Percentiles rank a stretch among this genome's conserved stretches.
phyloP scores from a whole-genome alignment of 169 alveolate species.

The Plasmodium yoelii region DNA sequence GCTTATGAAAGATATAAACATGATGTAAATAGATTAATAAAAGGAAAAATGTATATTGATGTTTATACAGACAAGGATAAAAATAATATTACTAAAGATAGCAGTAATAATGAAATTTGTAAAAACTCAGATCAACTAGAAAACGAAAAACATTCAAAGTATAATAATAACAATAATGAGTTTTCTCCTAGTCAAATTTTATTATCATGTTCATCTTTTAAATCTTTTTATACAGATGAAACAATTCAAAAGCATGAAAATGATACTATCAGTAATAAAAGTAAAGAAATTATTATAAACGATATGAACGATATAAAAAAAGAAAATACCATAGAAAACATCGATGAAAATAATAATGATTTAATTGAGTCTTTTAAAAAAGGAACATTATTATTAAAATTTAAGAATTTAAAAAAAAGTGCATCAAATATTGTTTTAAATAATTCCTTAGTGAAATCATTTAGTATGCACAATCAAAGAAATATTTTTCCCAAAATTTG shows the following conservation, averaged over 20 bases:
- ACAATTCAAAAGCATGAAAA: neutral
- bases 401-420: too few relatives aligned
- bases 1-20: neutral
- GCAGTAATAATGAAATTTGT: neutral
- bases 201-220: conserved; percentile 4
- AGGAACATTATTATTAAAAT: too few relatives aligned
- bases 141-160: neutral
- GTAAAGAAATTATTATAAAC: neutral
- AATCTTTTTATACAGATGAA: neutral
- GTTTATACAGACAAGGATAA: neutral
- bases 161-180: neutral
- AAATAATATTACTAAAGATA: neutral
- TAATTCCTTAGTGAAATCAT: too few relatives aligned
- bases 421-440: too few relatives aligned
- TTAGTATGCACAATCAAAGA: too few relatives aligned
- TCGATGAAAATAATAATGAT: too few relatives aligned
- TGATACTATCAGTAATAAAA: neutral
- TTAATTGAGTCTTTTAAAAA: too few relatives aligned
- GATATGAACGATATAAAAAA: neutral
- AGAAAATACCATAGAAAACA: neutral
- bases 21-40: neutral
- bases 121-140: neutral
- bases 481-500: too few relatives aligned
- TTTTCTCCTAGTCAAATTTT: neutral
- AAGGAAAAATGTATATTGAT: conserved; percentile 3